Base-by-base conservation (phyloP, 2,329 filamentous ascomycete species). In the Neodidymelliopsis sp. region DNA sequence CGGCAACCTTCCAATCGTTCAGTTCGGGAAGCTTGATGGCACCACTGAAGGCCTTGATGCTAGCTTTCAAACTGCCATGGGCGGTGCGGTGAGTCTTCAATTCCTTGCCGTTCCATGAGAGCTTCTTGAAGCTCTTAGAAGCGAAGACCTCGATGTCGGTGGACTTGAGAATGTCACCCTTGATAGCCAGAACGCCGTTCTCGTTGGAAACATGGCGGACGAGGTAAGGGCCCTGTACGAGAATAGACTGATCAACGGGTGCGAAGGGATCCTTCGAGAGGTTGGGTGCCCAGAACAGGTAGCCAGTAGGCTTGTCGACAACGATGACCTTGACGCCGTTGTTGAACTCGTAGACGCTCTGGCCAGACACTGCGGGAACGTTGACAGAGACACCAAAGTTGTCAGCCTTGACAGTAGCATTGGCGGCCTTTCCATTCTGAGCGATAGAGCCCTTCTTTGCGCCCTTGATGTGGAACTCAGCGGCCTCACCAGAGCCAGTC, bases 1-100 rank as follows among this genome's bases (percentile, higher is more conserved):
- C 78, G 2, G 72, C 54, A 8, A 74, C 75, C 57, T 76, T 79
- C 81, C 81, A 83, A 0, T 68, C 58, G 0, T 63, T 67, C 0
- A 83, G 62, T 0, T 69, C 36, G 0, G 79, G 79, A 0, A 82
- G 66, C 9, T 57, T 33, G 15, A 69, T 62, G 4, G 54, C 64
- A 6, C 53, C 43, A 13, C 62, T 62, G 23, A 65, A 55, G 5
- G 59, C 57, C 23, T 57, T 29, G 22, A 74, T 53, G 3, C 53
- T 54, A 4, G 69, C 73, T 30, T 62, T 69, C 18, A 75, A 48
- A 47, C 67, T 74, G 35, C 72, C 71, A 48, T 75, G 74, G 2
- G 61, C 37, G 0, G 74, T 74, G 27, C 55, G 62, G 1, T 58
- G 58, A 3, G 68, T 63, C 2, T 54, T 36, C 4, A 75, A 28